Evolutionary conservation across 345 rosid genomes (phyloP).

Genomic region (Arabis alpina): DNA sequence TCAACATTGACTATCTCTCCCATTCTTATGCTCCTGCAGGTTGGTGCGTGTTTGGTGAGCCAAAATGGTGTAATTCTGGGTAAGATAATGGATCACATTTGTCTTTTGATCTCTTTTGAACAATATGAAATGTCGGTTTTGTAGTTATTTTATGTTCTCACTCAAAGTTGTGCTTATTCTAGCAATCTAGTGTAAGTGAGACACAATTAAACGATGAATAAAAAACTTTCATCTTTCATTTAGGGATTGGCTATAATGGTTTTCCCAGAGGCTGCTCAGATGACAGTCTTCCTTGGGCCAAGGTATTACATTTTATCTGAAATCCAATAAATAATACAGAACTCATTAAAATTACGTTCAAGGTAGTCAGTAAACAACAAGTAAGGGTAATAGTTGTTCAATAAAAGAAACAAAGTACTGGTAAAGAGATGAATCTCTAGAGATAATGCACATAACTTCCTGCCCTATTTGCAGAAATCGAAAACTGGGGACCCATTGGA

Average conservation of each 20-base stretch:
- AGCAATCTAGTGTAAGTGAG: slow-evolving; percentile 8
- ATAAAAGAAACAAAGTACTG: neutral
- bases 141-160: neutral
- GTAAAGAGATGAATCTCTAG: slow-evolving; percentile 10
- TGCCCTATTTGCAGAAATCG: slow-evolving; percentile 61
- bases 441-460: slow-evolving; percentile 10
- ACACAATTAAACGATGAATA: neutral
- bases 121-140: neutral
- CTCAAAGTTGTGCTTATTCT: neutral
- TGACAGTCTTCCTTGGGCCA: slow-evolving; percentile 97
- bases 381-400: neutral
- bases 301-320: slow-evolving; percentile 49
- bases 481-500: slow-evolving; percentile 74
- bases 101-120: slow-evolving; percentile 10
- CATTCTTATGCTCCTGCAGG: slow-evolving; percentile 48
- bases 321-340: neutral
- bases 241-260: slow-evolving; percentile 97
- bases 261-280: slow-evolving; percentile 99
- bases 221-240: slow-evolving; percentile 8
- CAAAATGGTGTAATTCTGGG: slow-evolving; percentile 88
- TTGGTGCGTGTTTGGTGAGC: slow-evolving; percentile 95
- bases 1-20: slow-evolving; percentile 11
- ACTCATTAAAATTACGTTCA: neutral
- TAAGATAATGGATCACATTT: slow-evolving; percentile 38
- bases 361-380: slow-evolving; percentile 1